Evolutionary conservation across 176 grass and related monocot genomes (phyloP), one percentile per base, ranked within the genome.

Genomic region (Cenchrus purpureus): DNA sequence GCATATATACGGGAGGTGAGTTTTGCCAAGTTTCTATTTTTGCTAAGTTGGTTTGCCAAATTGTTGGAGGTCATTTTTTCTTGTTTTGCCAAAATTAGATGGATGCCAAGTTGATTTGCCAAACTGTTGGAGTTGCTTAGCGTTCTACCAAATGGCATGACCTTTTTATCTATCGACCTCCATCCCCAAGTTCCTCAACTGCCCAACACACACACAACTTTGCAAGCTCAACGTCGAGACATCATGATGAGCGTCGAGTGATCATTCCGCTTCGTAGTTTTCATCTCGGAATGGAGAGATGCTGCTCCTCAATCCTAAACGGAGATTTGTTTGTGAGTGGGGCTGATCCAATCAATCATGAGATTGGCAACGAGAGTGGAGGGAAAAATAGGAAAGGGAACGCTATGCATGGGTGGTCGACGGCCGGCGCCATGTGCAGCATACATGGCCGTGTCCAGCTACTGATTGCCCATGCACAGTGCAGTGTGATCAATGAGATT

Each of bases 381-480:
- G 37, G 62, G 68, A 77, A 70, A 73, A 53, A 28, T 28, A 9
- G 2, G 20, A 84, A 84, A 52, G 19, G 50, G 66, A 8, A 62
- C 46, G 57, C 55, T 5, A 22, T 78, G 65, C 64, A 22, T 79
- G 74, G 86, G 74, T 84, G 71, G 81, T 68, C 79, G 86, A 87
- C 71, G 86, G 42, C 62, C 85, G 58, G 75, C 58, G 67, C 87
- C 87, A 88, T 88, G 87, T 84, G 87, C 87, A 16, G 2, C 49
- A 79, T 88, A 58, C 75, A 88, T 88, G 87, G 67, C 5, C 17
- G 68, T 88, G 87, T 88, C 87, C 64, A 65, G 56, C 67, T 72
- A 84, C 58, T 88, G 87, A 88, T 84, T 88, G 81, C 59, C 13
- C 75, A 66, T 40, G 74, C 67, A 84, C 87, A 84, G 86, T 73